Evolutionary conservation across 1,139 yeast species (phyloP), one percentile per base, ranked within the genome.

Genomic region (Chernovozyma aurita): DNA sequence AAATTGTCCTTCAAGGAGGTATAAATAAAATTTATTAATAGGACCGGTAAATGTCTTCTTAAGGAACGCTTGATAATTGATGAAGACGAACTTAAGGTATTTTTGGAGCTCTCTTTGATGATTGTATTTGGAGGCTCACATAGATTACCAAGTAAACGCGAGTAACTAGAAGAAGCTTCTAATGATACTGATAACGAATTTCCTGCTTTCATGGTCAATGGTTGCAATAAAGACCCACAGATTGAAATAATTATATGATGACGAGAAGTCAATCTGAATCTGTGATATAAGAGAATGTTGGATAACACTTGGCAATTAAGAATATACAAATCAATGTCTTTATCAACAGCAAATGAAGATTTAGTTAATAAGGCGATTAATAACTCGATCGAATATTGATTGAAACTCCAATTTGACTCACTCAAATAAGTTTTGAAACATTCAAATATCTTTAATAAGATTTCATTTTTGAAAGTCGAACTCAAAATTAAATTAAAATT

Each of bases 191-290:
- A 43, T 14, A 58, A 40, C 3, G 33, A 7, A 2, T 16, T 15
- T 25, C 28, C 4, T 17, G 37, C 18, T 33, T 35, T 26, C 18
- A 52, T 52, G 1, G 78, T 60, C 18, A 80, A 50, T 2, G 67
- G 57, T 30, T 61, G 69, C 49, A 87, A 55, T 33, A 81, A 59
- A 1, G 73, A 55, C 12, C 70, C 63, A 37, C 82, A 65, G 0
- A 72, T 56, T 4, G 66, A 53, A 14, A 76, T 63, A 2, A 87
- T 47, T 30, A 87, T 50, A 52, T 87, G 95, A 49, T 85, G 80
- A 52, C 97, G 77, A 24, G 83, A 78, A 0, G 80, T 65, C 24
- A 87, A 61, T 48, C 90, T 76, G 52, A 65, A 76, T 37, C 96
- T 72, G 47, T 87, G 94, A 51, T 75, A 73, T 18, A 85, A 61